These are phyloP conservation scores for Rhizomucor miehei DNA, from an alignment of 371 early-diverging fungal species.

Conservation along the genomic window DNA sequence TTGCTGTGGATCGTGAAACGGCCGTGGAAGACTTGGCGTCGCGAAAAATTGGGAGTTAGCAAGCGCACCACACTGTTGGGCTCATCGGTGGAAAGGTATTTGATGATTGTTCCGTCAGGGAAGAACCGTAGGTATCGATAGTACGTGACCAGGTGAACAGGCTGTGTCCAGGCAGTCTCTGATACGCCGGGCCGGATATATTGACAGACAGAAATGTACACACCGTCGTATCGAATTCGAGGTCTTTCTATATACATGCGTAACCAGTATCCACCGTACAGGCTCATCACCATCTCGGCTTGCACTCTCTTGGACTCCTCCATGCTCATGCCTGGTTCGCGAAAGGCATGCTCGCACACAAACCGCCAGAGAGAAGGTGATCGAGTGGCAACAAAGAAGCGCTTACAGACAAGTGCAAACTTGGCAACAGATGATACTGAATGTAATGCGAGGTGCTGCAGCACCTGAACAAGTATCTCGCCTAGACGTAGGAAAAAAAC, in stretches of 20 bases:
- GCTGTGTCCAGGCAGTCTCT: conserved; percentile 43
- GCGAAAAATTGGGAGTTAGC: conserved; percentile 18
- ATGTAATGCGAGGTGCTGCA: conserved; percentile 26
- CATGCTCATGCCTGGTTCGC: conserved; percentile 15
- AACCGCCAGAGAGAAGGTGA: conserved; percentile 47
- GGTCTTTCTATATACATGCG: conserved; percentile 53
- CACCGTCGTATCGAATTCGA: conserved; percentile 55
- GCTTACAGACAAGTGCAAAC: conserved; percentile 46
- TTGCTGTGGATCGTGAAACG: conserved; percentile 21
- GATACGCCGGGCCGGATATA: conserved; percentile 40
- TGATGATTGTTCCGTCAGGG: conserved; percentile 38
- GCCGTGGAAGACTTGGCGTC: conserved; percentile 39
- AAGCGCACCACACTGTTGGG: conserved; percentile 32
- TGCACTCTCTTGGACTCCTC: conserved; percentile 11
- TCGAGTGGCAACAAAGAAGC: conserved; percentile 39
- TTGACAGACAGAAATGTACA: conserved; percentile 55
- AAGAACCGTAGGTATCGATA: conserved; percentile 61
- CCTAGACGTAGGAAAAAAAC: conserved; percentile 10
- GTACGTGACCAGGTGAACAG: conserved; percentile 59
- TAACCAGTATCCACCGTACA: conserved; percentile 22
- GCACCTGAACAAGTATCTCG: conserved; percentile 26
- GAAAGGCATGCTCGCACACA: conserved; percentile 39
- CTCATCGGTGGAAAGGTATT: conserved; percentile 41
- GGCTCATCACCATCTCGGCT: conserved; percentile 5
- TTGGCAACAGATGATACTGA: conserved; percentile 28